Conservation (phyloP, 768 basidiomycete genomes). For the Tephrocybe sp. region DNA sequence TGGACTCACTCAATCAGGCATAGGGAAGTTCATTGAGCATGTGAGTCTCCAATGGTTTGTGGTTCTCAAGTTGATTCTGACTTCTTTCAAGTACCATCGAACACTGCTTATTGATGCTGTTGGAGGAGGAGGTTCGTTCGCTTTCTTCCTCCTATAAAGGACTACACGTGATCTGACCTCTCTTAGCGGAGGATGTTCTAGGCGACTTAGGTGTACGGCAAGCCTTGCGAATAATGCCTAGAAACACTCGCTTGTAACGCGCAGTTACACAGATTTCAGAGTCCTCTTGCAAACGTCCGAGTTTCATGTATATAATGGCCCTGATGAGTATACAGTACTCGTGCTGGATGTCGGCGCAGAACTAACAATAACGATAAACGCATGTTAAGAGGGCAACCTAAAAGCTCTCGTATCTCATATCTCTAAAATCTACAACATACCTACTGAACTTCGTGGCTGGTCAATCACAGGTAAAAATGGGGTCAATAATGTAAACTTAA, state of each 20-base stretch:
- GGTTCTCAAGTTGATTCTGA: background rate
- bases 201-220: conserved; percentile 75
- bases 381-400: no score
- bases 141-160: background rate
- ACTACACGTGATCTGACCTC: background rate
- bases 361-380: no score
- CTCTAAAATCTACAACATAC: no score
- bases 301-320: no score
- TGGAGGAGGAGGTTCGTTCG: conserved; percentile 17
- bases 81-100: conserved; percentile 39
- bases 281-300: no score
- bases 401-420: no score
- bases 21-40: conserved; percentile 75
- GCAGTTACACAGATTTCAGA: background rate
- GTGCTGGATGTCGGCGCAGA: no score
- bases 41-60: conserved; percentile 29
- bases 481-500: no score
- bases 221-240: conserved; percentile 68
- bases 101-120: conserved; percentile 48
- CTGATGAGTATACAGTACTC: no score
- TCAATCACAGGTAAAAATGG: no score
- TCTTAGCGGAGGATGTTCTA: conserved; percentile 61
- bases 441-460: no score
- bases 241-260: conserved; percentile 44
- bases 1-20: conserved; percentile 79